These are phyloP conservation scores for Cutaneotrichosporon mucoides DNA, from an alignment of 1,284 basidiomycete genomes.

Conservation along the genomic window DNA sequence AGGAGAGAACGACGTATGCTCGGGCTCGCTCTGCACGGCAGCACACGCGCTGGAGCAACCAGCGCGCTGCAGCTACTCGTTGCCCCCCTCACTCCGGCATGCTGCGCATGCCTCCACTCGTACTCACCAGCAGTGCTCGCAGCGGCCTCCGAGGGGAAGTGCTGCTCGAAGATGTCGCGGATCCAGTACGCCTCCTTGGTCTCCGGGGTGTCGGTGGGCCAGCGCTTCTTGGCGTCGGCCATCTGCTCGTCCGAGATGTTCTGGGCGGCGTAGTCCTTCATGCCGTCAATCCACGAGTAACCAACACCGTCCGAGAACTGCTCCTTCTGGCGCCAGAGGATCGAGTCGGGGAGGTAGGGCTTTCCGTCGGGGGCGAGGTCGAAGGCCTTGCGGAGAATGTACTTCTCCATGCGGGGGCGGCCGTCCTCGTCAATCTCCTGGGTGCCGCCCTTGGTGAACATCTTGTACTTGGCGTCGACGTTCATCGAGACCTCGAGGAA, in stretches of 20 bases:
- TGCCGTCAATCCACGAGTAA: slow-evolving; percentile 99
- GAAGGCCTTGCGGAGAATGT: slow-evolving; percentile 96
- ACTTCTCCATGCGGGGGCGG: slow-evolving; percentile 92
- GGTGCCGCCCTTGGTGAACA: slow-evolving; percentile 76
- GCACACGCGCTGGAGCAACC: too few species aligned
- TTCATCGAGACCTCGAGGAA: slow-evolving; percentile 96
- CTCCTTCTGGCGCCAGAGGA: slow-evolving; percentile 99
- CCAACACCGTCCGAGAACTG: slow-evolving; percentile 99
- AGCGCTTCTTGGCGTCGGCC: slow-evolving; percentile 68
- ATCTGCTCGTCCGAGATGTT: slow-evolving; percentile 79
- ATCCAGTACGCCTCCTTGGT: slow-evolving; percentile 98
- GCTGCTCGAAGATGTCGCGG: slow-evolving; percentile 86
- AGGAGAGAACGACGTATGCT: too few species aligned
- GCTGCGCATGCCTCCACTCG: too few species aligned
- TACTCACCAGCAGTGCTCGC: slow-evolving; percentile 66
- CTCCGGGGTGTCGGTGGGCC: slow-evolving; percentile 78
- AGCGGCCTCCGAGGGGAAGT: slow-evolving; percentile 79
- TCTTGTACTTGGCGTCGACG: slow-evolving; percentile 81
- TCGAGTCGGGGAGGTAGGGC: slow-evolving; percentile 90
- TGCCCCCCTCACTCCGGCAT: too few species aligned
- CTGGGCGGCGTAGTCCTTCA: slow-evolving; percentile 80
- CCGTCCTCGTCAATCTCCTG: slow-evolving; percentile 82
- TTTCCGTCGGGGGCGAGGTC: slow-evolving; percentile 75
- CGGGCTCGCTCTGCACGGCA: too few species aligned
- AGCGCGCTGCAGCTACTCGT: too few species aligned